phyloP scores from a whole-genome alignment of 352 stramenopile genomes.

The Pythium aquatile region DNA sequence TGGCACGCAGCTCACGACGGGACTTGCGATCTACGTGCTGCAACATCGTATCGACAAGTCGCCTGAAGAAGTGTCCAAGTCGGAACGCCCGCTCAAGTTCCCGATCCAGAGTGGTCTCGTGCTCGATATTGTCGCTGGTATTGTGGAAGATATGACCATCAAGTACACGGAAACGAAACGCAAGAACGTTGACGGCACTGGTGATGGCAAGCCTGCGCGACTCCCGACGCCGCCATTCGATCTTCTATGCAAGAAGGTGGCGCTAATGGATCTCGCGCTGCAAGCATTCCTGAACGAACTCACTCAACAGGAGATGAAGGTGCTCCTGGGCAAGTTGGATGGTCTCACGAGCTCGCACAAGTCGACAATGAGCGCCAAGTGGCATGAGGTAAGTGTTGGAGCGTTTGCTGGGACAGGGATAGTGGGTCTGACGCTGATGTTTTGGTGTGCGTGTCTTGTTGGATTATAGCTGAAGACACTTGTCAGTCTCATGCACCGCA shows the following conservation, averaged over 20 bases:
- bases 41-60: constrained; percentile 77
- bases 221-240: constrained; percentile 48
- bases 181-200: constrained; percentile 14
- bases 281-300: constrained; percentile 77
- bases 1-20: constrained; percentile 74
- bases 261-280: constrained; percentile 79
- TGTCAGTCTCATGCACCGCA: constrained; percentile 80
- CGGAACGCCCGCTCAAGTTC: constrained; percentile 76
- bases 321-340: constrained; percentile 74
- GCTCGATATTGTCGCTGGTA: constrained; percentile 74
- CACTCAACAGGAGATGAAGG: constrained; percentile 61
- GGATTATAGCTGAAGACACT: constrained; percentile 67
- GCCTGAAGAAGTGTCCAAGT: constrained; percentile 36
- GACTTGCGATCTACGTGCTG: constrained; percentile 73
- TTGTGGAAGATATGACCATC: constrained; percentile 72
- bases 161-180: constrained; percentile 70
- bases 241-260: constrained; percentile 80
- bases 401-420: neutral
- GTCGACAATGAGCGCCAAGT: constrained; percentile 80
- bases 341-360: constrained; percentile 67
- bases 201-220: neutral
- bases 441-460: neutral
- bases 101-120: constrained; percentile 74
- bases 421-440: neutral
- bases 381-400: constrained; percentile 59